Evolutionary conservation across 352 stramenopile genomes (phyloP).

Genomic region (Phytophthora colocasiae): DNA sequence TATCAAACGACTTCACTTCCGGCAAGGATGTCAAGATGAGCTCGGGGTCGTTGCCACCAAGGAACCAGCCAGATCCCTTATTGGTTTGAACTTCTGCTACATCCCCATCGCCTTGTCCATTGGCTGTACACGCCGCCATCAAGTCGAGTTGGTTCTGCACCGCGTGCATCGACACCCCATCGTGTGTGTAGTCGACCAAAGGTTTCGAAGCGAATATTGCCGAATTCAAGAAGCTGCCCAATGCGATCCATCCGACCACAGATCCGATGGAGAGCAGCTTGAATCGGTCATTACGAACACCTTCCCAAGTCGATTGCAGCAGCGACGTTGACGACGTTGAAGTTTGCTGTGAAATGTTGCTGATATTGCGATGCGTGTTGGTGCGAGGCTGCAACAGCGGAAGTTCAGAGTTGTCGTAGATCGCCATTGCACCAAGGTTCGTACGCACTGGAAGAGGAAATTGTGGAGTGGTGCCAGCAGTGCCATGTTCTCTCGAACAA

Average conservation of each 20-base stretch:
- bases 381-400: constrained; percentile 44
- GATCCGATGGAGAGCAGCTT: constrained; percentile 47
- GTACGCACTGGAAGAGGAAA: constrained; percentile 14
- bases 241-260: constrained; percentile 56
- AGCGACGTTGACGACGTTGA: constrained; percentile 21
- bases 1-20: constrained; percentile 52
- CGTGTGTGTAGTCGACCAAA: constrained; percentile 50
- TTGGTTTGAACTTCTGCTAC: constrained; percentile 24
- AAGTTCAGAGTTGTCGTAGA: constrained; percentile 42
- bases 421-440: constrained; percentile 18
- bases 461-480: constrained; percentile 14
- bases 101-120: constrained; percentile 16
- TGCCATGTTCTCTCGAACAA: constrained; percentile 18
- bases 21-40: constrained; percentile 55
- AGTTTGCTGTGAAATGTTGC: constrained; percentile 10
- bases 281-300: constrained; percentile 46
- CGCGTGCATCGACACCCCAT: constrained; percentile 51
- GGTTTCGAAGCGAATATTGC: constrained; percentile 25
- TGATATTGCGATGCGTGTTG: constrained; percentile 12
- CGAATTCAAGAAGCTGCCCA: constrained; percentile 60
- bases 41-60: constrained; percentile 68
- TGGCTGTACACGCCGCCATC: constrained; percentile 50
- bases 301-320: constrained; percentile 19
- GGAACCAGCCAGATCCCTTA: constrained; percentile 69
- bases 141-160: constrained; percentile 62